Evolutionary conservation across 2,329 filamentous ascomycete genomes (phyloP), one percentile per base, ranked within the genome.

Genomic region (Bipolaris zeicola): DNA sequence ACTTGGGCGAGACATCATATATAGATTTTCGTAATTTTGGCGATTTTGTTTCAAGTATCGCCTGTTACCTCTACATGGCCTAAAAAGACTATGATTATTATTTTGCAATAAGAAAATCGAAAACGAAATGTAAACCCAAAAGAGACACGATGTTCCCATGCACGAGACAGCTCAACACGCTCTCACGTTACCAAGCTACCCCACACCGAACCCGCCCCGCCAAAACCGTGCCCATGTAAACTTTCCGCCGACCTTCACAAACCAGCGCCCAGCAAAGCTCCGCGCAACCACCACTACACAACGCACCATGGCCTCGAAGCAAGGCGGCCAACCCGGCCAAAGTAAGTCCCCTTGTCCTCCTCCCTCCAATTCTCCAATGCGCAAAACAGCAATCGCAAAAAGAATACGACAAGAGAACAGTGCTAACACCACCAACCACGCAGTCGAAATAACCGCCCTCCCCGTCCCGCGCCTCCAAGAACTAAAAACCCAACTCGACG

Each of bases 401-500:
- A 22, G 2, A 36, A 36, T 1, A n/a, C 3, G 14, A 36, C 24
- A 6, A 31, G n/a, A 26, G 36, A 49, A 43, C 38, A 36, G 28
- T 34, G 48, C 43, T 66, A 55, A 65, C 37, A 18, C 39, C 20
- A 26, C 14, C 11, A 14, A 41, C 5, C 31, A 14, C 45, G 18
- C 50, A 77, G 75, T 91, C 66, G 87, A 90, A 73, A 82, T 99
- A 69, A 87, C 89, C 68, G 87, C 85, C 59, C 89, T 99, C 70
- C 90, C 89, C 68, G 83, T 89, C 24, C 90, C 91, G 65, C 94
- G 97, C 79, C 89, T 99, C 65, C 89, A 87, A 66, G 87, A 92
- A 68, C 89, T 99, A 66, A 97, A 99, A 83, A 92, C 95, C 77
- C 94, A 97, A 77, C 89, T 99, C 65, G 94, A 96, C 76, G 89